phyloP scores from a whole-genome alignment of 2,329 filamentous ascomycete genomes.

The Penicillium glabrum region DNA sequence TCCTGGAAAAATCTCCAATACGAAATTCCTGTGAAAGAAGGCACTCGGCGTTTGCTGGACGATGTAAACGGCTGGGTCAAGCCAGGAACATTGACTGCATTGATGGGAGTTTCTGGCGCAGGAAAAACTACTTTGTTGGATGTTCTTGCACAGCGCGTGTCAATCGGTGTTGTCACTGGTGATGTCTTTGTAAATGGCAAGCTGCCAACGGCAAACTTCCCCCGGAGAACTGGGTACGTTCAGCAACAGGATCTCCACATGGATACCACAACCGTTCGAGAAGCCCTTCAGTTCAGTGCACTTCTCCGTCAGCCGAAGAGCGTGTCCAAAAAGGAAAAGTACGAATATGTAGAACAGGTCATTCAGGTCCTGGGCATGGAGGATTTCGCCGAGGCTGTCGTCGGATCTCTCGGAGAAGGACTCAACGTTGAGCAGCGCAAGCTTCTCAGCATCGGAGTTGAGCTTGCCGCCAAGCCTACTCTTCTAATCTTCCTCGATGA shows the following conservation, averaged over 20 bases:
- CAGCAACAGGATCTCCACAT: constrained; percentile 90
- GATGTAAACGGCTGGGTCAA: constrained; percentile 91
- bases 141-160: constrained; percentile 77
- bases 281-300: constrained; percentile 84
- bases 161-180: constrained; percentile 82
- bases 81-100: constrained; percentile 80
- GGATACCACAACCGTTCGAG: constrained; percentile 79
- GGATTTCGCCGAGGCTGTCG: constrained; percentile 79
- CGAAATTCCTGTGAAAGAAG: constrained; percentile 73
- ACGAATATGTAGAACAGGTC: constrained; percentile 73
- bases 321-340: constrained; percentile 71
- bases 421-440: constrained; percentile 61
- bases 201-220: constrained; percentile 44
- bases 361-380: constrained; percentile 86
- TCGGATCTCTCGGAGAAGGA: constrained; percentile 80
- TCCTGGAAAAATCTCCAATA: constrained; percentile 46
- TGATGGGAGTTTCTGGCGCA: constrained; percentile 87
- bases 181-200: constrained; percentile 77
- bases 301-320: constrained; percentile 76
- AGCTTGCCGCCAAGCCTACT: constrained; percentile 85
- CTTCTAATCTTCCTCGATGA: constrained; percentile 87
- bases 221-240: constrained; percentile 50
- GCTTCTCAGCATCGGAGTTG: constrained; percentile 84
- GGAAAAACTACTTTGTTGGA: constrained; percentile 89
- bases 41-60: constrained; percentile 73